Evolutionary conservation across 169 alveolate species (phyloP).

Genomic region (Plasmodium gonderi): DNA sequence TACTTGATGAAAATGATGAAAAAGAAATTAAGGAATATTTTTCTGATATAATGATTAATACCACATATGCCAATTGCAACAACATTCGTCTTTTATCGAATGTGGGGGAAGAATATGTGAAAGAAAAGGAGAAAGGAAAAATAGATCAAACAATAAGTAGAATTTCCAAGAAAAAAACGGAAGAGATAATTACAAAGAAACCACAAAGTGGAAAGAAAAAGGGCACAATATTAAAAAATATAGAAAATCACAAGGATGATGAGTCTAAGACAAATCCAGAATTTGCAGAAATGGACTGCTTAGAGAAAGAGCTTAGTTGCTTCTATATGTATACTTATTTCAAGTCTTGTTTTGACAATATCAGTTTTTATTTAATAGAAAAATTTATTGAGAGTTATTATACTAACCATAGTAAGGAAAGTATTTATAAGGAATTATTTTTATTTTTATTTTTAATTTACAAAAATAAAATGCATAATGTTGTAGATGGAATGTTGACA

Average conservation of each 20-base stretch:
- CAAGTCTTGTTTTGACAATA: constrained; percentile 38
- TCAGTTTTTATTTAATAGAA: constrained; percentile 74
- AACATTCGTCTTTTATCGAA: background rate
- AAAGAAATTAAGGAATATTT: constrained; percentile 25
- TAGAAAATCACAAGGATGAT: background rate
- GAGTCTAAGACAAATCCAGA: background rate
- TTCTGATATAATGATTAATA: background rate
- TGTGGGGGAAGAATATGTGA: background rate
- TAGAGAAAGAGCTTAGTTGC: constrained; percentile 40
- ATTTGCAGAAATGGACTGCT: background rate
- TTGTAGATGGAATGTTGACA: constrained; percentile 46
- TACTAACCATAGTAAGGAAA: constrained; percentile 47
- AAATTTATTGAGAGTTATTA: constrained; percentile 68
- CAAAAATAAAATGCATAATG: constrained; percentile 59
- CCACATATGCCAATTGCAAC: no score
- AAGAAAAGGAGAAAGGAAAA: background rate
- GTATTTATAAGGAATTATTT: constrained; percentile 47
- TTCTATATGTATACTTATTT: constrained; percentile 55
- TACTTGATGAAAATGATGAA: constrained; percentile 64
- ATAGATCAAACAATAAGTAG: background rate
- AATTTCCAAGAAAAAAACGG: background rate
- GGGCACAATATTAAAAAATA: constrained; percentile 1
- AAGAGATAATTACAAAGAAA: background rate
- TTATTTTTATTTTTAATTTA: constrained; percentile 64
- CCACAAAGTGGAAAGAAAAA: background rate